phyloP scores from a whole-genome alignment of 306 rosid species.

The Trifolium subterraneum region DNA sequence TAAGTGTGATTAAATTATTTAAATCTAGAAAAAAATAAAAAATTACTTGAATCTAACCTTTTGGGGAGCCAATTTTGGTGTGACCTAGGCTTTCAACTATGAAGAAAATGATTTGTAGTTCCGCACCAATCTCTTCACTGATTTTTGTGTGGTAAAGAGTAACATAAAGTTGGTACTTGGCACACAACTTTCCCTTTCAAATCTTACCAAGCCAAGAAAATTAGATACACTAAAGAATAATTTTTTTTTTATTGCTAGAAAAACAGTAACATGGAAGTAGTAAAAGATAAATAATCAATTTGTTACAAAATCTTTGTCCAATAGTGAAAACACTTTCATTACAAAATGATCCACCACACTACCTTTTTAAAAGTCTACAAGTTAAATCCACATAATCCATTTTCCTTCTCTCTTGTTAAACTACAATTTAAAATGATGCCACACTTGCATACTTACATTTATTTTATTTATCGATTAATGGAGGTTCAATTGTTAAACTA shows the following conservation, averaged over 20 bases:
- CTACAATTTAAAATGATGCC: not conserved
- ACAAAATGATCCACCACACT: slow-evolving; percentile 47
- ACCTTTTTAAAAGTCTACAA: slow-evolving; percentile 37
- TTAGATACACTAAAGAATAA: slow-evolving; percentile 7
- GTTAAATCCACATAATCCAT: slow-evolving; percentile 26
- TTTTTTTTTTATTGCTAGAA: not conserved
- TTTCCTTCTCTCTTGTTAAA: slow-evolving; percentile 5
- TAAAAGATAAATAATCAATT: slow-evolving; percentile 26
- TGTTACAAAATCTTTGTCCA: slow-evolving; percentile 50
- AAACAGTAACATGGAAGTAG: not conserved
- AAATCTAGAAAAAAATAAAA: too few relatives aligned
- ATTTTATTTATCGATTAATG: too few relatives aligned
- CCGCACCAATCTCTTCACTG: slow-evolving; percentile 44
- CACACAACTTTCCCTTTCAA: slow-evolving; percentile 49
- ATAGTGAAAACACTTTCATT: slow-evolving; percentile 37
- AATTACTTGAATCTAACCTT: slow-evolving; percentile 49
- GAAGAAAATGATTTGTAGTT: slow-evolving; percentile 50
- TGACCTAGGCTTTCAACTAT: slow-evolving; percentile 48
- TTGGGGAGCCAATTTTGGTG: slow-evolving; percentile 40
- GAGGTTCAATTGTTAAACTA: too few relatives aligned
- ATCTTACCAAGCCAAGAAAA: slow-evolving; percentile 44
- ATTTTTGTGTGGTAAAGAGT: slow-evolving; percentile 55
- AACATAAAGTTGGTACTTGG: slow-evolving; percentile 48
- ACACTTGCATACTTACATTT: not conserved
- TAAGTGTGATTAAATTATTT: too few relatives aligned